phyloP scores from a whole-genome alignment of 2,329 filamentous ascomycete genomes.

The Xylaria sp. region DNA sequence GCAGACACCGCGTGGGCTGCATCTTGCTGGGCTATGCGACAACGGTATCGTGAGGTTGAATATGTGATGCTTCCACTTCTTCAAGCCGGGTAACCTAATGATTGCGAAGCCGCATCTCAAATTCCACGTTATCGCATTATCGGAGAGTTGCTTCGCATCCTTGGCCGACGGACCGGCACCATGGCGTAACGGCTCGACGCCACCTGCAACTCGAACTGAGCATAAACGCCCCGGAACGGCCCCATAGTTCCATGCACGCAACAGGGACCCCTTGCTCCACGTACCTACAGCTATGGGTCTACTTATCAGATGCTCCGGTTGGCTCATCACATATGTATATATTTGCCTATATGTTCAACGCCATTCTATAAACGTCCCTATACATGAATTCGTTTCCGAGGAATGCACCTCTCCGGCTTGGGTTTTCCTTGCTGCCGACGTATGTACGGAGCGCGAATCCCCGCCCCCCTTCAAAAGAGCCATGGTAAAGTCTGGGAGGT shows the following conservation, averaged over 20 bases:
- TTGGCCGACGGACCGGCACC: background rate
- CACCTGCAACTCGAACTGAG: conserved; percentile 2
- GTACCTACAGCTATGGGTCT: background rate
- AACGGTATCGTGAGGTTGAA: conserved; percentile 5
- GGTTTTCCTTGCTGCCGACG: background rate
- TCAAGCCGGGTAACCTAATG: background rate
- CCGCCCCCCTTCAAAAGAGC: conserved; percentile 43
- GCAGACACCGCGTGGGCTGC: conserved; percentile 52
- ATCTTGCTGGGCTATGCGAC: conserved; percentile 44
- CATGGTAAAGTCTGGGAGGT: conserved; percentile 24
- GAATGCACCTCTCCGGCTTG: background rate
- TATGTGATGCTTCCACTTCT: conserved; percentile 7
- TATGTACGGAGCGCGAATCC: conserved; percentile 43
- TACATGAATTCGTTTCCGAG: conserved; percentile 7
- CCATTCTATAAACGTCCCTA: background rate
- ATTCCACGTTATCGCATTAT: conserved; percentile 23
- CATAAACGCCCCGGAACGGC: background rate
- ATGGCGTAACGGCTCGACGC: background rate
- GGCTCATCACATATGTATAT: conserved; percentile 2
- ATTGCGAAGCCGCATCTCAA: conserved; percentile 11
- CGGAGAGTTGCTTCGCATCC: conserved; percentile 2
- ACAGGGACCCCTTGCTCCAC: background rate
- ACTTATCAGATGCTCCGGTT: background rate
- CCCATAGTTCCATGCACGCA: background rate
- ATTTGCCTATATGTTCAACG: conserved; percentile 10